These are phyloP conservation scores for Colletotrichum sp. DNA, from an alignment of 2,329 filamentous ascomycete species.

Conservation along the genomic window DNA sequence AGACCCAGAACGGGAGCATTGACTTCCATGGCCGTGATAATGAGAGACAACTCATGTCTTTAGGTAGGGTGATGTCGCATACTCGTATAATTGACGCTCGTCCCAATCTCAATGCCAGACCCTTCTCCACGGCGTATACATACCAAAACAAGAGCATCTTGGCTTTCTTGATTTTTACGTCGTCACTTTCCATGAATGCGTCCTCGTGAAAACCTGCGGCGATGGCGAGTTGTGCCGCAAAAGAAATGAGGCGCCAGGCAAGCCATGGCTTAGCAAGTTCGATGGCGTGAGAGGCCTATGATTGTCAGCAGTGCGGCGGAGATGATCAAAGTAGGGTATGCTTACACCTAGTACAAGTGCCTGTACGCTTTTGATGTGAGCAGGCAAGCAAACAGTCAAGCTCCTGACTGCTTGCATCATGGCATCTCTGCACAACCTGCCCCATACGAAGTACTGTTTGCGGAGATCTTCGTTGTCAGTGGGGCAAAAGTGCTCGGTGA, in stretches of 20 bases:
- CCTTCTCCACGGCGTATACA: conserved; percentile 63
- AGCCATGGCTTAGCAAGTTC: conserved; percentile 1
- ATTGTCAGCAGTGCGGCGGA: too few relatives aligned
- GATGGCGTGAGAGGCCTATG: not conserved
- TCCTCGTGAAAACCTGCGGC: conserved; percentile 23
- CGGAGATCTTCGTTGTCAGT: not conserved
- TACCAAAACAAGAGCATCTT: conserved; percentile 47
- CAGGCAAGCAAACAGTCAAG: not conserved
- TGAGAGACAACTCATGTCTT: conserved; percentile 31
- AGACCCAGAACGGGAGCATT: conserved; percentile 51
- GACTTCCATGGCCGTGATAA: conserved; percentile 38
- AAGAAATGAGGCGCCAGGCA: not conserved
- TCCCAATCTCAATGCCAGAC: conserved; percentile 63
- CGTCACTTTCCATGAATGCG: not conserved
- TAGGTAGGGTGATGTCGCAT: conserved; percentile 55
- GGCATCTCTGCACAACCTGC: not conserved
- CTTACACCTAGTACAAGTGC: not conserved
- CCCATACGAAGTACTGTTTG: not conserved
- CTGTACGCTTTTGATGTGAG: not conserved
- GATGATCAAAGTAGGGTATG: not conserved
- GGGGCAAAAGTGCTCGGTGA: conserved; percentile 38
- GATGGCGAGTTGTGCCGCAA: not conserved
- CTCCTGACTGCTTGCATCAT: not conserved
- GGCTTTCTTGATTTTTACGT: not conserved
- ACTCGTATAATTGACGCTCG: conserved; percentile 62